Evolutionary conservation across 1,139 yeast species (phyloP), one percentile per base, ranked within the genome.

Genomic region (Tardiomyces depauwii): DNA sequence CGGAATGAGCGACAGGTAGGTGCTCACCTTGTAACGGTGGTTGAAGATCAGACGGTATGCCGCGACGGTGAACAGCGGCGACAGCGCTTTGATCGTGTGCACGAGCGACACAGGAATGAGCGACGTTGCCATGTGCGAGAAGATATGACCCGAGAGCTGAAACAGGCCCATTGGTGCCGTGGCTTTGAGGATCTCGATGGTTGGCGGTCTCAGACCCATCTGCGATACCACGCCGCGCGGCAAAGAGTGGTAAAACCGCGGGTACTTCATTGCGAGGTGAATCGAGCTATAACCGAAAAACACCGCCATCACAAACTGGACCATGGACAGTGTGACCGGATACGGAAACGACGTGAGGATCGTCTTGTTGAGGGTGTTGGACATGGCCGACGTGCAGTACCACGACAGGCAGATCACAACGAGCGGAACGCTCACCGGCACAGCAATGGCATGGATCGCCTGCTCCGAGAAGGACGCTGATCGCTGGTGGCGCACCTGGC

Each of bases 91-190:
- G 55, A 89, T 80, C 16, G 96, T 88, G 63, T 88, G 96, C 25
- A 89, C 96, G 53, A 89, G 67, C 4, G 95, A 84, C 16, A 89
- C 96, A 0, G 96, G 96, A 43, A 89, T 84, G 51, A 82, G 65
- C 2, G 88, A 76, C 1, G 96, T 87, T 21, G 97, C 91, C 63
- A 84, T 83, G 62, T 88, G 95, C 5, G 94, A 78, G 12, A 94
- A 78, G 50, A 88, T 77, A 63, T 89, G 97, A 18, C 97, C 97
- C 28, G 81, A 70, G 52, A 89, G 83, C 67, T 89, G 97, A 65
- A 89, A 89, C 49, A 80, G 68, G 2, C 96, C 97, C 95, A 89
- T 85, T 19, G 96, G 96, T 27, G 86, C 74, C 0, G 94, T 85
- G 32, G 91, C 78, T 47, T 70, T 61, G 18, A 87, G 60, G 39